A percentile compares a stretch with the other conserved stretches of the same genome.
phyloP scores from a whole-genome alignment of 1,284 basidiomycete species.

The Irpex lacteus region DNA sequence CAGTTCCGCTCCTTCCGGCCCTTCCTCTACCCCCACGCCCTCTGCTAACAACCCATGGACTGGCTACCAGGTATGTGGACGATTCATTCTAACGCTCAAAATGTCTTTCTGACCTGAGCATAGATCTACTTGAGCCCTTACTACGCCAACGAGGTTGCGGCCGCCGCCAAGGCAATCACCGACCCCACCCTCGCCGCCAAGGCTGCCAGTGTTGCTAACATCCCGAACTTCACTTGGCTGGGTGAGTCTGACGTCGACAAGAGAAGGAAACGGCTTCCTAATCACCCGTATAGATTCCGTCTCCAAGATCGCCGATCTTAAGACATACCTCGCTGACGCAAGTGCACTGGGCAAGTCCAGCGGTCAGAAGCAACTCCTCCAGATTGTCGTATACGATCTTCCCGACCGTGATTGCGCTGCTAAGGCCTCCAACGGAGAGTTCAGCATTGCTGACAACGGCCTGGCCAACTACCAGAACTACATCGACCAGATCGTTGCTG shows the following conservation, averaged over 20 bases:
- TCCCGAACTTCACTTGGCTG: constrained; percentile 63
- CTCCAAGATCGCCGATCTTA: constrained; percentile 48
- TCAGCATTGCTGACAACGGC: constrained; percentile 54
- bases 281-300: constrained; percentile 31
- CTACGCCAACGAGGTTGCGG: constrained; percentile 49
- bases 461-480: constrained; percentile 55
- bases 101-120: background rate
- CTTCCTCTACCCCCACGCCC: constrained; percentile 28
- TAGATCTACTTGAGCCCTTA: constrained; percentile 50
- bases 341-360: constrained; percentile 37
- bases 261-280: background rate
- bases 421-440: constrained; percentile 63
- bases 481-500: constrained; percentile 59
- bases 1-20: constrained; percentile 21
- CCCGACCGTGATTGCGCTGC: constrained; percentile 67
- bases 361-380: constrained; percentile 51
- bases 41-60: constrained; percentile 51
- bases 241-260: constrained; percentile 18
- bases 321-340: constrained; percentile 54
- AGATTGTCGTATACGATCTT: constrained; percentile 61
- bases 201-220: constrained; percentile 48
- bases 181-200: constrained; percentile 47
- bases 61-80: constrained; percentile 38
- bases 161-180: constrained; percentile 47
- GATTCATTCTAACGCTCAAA: background rate